Conservation (phyloP, 2,329 filamentous ascomycete species). For the Penicillium sp. region DNA sequence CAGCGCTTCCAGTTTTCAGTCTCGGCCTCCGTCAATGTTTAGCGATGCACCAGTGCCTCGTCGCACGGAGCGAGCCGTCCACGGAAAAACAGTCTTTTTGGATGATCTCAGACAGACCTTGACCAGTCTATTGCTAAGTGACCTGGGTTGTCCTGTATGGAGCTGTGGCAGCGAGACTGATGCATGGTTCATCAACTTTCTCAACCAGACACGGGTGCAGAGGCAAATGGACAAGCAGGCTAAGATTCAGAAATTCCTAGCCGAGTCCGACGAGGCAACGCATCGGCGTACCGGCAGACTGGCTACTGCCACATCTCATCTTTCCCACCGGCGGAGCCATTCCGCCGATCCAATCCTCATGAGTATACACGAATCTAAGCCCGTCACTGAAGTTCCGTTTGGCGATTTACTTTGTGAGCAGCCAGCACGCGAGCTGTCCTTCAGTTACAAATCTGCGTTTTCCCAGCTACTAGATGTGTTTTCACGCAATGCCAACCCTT, state of each 20-base stretch:
- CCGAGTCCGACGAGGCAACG: conserved; percentile 31
- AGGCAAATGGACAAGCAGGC: conserved; percentile 38
- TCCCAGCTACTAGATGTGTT: conserved; percentile 77
- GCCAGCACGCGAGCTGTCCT: conserved; percentile 43
- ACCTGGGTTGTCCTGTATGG: conserved; percentile 82
- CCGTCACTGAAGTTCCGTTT: neutral
- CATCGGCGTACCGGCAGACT: conserved; percentile 23
- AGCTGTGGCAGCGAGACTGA: conserved; percentile 91
- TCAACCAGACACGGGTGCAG: conserved; percentile 48
- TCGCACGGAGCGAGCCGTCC: conserved; percentile 39
- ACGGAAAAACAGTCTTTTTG: conserved; percentile 76
- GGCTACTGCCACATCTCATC: conserved; percentile 10
- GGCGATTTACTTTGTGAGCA: conserved; percentile 20
- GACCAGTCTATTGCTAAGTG: conserved; percentile 80
- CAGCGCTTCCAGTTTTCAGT: conserved; percentile 55
- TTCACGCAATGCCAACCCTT: conserved; percentile 82
- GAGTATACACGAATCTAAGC: neutral
- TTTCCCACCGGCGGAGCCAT: conserved; percentile 28
- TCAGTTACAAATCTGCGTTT: conserved; percentile 79
- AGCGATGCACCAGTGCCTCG: conserved; percentile 33
- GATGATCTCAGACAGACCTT: conserved; percentile 72
- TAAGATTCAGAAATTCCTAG: conserved; percentile 35
- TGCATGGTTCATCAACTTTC: conserved; percentile 64
- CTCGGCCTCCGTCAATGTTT: conserved; percentile 40
- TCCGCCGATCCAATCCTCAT: conserved; percentile 26